A percentile compares a stretch with the other conserved stretches of the same genome.
phyloP scores from a whole-genome alignment of 257 asterid species.

The Scutellaria barbata region DNA sequence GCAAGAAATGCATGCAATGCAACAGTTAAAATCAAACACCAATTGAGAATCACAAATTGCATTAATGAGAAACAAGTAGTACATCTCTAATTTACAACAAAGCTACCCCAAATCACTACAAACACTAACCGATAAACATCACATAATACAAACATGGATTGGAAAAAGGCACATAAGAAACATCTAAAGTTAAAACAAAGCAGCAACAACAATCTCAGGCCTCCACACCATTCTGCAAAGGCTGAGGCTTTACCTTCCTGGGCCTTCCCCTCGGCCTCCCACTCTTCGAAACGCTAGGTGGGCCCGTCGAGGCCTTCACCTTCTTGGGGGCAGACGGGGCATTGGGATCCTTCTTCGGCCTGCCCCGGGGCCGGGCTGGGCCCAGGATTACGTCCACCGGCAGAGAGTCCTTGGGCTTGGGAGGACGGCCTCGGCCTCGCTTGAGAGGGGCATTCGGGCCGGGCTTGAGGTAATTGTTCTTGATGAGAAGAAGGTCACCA shows the following conservation, averaged over 20 bases:
- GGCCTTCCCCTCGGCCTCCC: constrained; percentile 88
- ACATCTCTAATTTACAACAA: constrained; percentile 40
- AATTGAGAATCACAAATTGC: background rate
- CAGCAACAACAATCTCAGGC: constrained; percentile 36
- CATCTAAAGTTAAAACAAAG: constrained; percentile 26
- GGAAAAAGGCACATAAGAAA: constrained; percentile 31
- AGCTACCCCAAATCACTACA: constrained; percentile 32
- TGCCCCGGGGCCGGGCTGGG: constrained; percentile 64
- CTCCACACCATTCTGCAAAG: constrained; percentile 56
- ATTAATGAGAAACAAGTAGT: constrained; percentile 31
- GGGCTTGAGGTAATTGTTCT: constrained; percentile 68
- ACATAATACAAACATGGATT: constrained; percentile 28
- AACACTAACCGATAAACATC: constrained; percentile 28
- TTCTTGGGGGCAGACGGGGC: constrained; percentile 73
- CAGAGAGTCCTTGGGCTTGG: constrained; percentile 63
- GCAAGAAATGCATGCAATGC: constrained; percentile 34
- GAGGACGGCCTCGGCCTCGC: constrained; percentile 90
- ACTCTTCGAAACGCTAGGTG: constrained; percentile 41
- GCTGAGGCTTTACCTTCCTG: constrained; percentile 63
- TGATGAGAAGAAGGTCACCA: constrained; percentile 61
- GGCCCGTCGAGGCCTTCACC: constrained; percentile 44
- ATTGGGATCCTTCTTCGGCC: constrained; percentile 80
- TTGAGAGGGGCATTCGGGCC: constrained; percentile 60
- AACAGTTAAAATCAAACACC: constrained; percentile 12
- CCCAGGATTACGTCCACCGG: constrained; percentile 37